Conservation (phyloP, 2,329 filamentous ascomycete species). For the Catunica adiposa region DNA sequence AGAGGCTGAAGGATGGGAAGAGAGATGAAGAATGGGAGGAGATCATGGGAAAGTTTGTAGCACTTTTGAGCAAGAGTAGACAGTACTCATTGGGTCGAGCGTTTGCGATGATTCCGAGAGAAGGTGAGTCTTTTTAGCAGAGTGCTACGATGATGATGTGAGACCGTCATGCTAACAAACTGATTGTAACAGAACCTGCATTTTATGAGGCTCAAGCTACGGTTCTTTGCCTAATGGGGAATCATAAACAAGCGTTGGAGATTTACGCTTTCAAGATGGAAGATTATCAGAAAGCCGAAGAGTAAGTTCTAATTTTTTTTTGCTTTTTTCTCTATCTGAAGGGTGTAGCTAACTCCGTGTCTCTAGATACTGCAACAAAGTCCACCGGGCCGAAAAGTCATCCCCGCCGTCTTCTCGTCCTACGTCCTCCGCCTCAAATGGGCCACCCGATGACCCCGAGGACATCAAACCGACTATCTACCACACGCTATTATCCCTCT, state of each 20-base stretch:
- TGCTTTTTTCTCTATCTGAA: background rate
- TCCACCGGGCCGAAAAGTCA: constrained; percentile 46
- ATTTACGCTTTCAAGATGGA: constrained; percentile 93
- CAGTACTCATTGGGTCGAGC: constrained; percentile 70
- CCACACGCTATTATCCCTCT: constrained; percentile 75
- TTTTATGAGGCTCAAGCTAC: constrained; percentile 87
- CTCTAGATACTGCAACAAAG: constrained; percentile 63
- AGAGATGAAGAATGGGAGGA: constrained; percentile 35
- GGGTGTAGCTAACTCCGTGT: constrained; percentile 10
- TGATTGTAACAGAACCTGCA: constrained; percentile 43
- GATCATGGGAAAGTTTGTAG: constrained; percentile 50
- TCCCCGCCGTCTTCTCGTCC: constrained; percentile 23
- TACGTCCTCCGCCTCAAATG: constrained; percentile 21
- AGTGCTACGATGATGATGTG: background rate
- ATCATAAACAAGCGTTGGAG: constrained; percentile 87
- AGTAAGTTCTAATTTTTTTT: constrained; percentile 37
- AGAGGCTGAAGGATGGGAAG: constrained; percentile 34
- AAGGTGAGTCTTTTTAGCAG: constrained; percentile 40
- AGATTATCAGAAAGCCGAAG: constrained; percentile 79
- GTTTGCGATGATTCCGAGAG: constrained; percentile 59
- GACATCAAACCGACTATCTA: constrained; percentile 65
- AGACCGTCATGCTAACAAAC: too few relatives aligned
- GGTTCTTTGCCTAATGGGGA: constrained; percentile 83
- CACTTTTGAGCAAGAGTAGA: constrained; percentile 57
- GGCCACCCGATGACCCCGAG: constrained; percentile 16